Evolutionary conservation across 768 basidiomycete species (phyloP), one percentile per base, ranked within the genome.

Genomic region (Infundibulicybe gibba): DNA sequence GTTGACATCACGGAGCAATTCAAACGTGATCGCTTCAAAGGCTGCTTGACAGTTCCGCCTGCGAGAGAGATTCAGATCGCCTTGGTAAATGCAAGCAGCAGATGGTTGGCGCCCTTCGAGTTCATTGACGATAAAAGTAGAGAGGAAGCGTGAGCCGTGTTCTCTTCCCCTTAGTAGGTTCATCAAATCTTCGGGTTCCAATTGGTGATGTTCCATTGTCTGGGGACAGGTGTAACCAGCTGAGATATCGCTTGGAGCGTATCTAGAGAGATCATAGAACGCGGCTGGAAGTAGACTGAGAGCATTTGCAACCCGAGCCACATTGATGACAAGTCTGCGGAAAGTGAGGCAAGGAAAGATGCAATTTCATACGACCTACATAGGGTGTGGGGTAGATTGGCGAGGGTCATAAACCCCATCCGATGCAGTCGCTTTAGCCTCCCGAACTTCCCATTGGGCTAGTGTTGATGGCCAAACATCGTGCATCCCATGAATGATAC

Each of bases 251-350:
- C 81, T 87, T 2, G 84, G 80, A 25, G 76, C 65, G 54, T 67
- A 79, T 34, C 88, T 83, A 16, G 83, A 88, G 35, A 90, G 75
- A 61, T 90, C 88, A 61, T 90, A 90, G 65, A 87, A 87, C 5
- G 87, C 87, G 21, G 87, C 76, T 4, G 87, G 85, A 3, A 89
- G 69, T 31, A 90, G 75, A 53, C 80, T 75, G 0, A 67, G 68
- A 0, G 80, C 72, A 35, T 77, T 64, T 20, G 76, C 73, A 46
- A 77, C 75, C 48, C 79, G 73, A 16, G 84, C 85, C 3, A 89
- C 65, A 41, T 81, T 82, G 54, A 90, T 86, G 47, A 88, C 68
- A 31, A 80, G 63, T 53, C 86, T 88, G 55, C 25, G 40, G 32
- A 14, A 40, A 34, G 14, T 47, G 51, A 50, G 31, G 49, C 41